Conservation (phyloP, 108 stramenopile genomes). For the Cyclotella atomus region DNA sequence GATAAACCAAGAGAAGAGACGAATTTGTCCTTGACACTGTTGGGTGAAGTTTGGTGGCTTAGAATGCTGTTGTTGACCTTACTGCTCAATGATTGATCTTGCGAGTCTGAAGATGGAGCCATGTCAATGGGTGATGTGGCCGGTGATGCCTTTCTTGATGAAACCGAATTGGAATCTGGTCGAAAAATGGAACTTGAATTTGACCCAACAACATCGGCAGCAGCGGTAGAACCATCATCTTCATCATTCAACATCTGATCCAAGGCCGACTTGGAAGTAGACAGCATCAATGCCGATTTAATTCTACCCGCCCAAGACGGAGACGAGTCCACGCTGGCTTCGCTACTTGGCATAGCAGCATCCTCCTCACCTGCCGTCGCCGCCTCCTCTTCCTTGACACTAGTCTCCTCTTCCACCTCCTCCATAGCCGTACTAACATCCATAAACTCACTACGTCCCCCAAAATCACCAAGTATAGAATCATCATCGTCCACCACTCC, state of each 20-base stretch:
- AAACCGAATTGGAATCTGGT: not conserved
- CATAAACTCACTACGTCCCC: not conserved
- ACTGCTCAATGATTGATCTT: too few species aligned
- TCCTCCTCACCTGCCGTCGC: not conserved
- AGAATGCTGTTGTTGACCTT: not conserved
- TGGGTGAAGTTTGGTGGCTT: constrained; percentile 9
- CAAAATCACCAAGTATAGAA: constrained; percentile 42
- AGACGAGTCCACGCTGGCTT: constrained; percentile 31
- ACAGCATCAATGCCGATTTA: constrained; percentile 33
- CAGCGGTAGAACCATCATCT: too few species aligned
- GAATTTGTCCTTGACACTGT: constrained; percentile 42
- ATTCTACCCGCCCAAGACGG: constrained; percentile 42
- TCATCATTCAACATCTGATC: not conserved
- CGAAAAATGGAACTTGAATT: not conserved
- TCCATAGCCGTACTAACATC: constrained; percentile 4
- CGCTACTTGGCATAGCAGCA: constrained; percentile 11
- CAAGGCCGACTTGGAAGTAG: not conserved
- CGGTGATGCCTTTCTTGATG: not conserved
- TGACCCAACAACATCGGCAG: not conserved
- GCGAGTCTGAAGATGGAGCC: too few species aligned
- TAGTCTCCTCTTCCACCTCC: not conserved
- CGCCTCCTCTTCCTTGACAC: not conserved
- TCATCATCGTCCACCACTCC: constrained; percentile 29
- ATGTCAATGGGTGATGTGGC: not conserved
- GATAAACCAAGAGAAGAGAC: constrained; percentile 28